Base-by-base conservation (phyloP, 2,329 filamentous ascomycete genomes). In the Exserohilum turcica region DNA sequence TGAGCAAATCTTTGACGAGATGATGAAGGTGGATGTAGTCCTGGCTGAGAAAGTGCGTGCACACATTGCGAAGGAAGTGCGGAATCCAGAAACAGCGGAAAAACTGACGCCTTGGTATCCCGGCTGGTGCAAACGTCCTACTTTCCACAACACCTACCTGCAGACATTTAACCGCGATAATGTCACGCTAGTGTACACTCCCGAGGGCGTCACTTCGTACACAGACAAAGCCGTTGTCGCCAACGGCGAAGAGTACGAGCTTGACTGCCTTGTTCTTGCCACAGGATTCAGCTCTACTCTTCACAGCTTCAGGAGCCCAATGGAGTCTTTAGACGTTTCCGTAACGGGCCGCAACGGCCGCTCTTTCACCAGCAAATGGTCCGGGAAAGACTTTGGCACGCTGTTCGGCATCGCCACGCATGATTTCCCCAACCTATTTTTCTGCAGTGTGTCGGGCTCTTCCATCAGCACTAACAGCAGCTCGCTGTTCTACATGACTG, bases 91-190 rank as follows among this genome's bases (percentile, higher is more conserved):
- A 2, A 82, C 79, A 0, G 84, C 84, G 0, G 75, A 76, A 33
- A 77, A 73, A 9, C 75, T 86, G 6, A 82, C 82, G 64, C 73
- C 83, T 0, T 85, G 82, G 81, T 87, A 86, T 61, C 78, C 82
- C 0, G 68, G 70, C 0, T 86, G 82, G 79, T 88, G 86, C 75
- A 88, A 88, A 67, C 79, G 86, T 0, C 84, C 85, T 0, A 80
- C 76, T 35, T 87, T 86, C 70, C 83, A 84, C 68, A 83, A 87
- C 61, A 77, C 80, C 5, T 87, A 85, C 61, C 77, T 88, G 0
- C 63, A 76, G 3, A 60, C 80, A 0, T 88, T 88, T 78, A 89
- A 89, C 70, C 66, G 64, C 27, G 70, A 77, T 0, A 81, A 85
- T 60, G 85, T 89, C 3, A 76, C 77, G 5, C 79, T 89, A 0